Conservation (phyloP, 192 early-diverging fungal genomes). For the Coemansia brasiliensis region DNA sequence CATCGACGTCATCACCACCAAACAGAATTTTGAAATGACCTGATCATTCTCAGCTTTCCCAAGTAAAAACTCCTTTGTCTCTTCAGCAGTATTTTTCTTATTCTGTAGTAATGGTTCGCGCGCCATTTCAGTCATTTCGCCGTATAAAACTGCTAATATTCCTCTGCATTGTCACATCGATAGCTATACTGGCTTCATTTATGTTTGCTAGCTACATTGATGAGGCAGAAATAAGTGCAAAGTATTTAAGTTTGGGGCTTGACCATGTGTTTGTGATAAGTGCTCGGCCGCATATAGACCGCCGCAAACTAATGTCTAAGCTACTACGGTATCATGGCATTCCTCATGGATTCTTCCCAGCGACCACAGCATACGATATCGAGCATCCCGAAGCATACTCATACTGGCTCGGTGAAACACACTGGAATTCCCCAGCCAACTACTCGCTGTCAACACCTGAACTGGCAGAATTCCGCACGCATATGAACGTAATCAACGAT, state of each 20-base stretch:
- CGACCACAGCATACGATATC: slow-evolving; percentile 19
- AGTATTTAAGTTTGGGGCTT: slow-evolving; percentile 30
- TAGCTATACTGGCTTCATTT: slow-evolving; percentile 12
- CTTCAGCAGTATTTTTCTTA: no score
- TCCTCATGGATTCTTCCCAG: slow-evolving; percentile 25
- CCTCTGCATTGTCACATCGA: neutral
- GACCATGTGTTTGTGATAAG: slow-evolving; percentile 30
- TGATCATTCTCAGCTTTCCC: no score
- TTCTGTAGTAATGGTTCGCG: slow-evolving; percentile 13
- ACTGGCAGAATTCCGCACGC: slow-evolving; percentile 27
- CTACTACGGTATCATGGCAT: slow-evolving; percentile 34
- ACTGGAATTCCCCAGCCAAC: slow-evolving; percentile 16
- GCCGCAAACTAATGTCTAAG: slow-evolving; percentile 18
- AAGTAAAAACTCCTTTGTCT: no score
- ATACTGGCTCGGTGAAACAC: slow-evolving; percentile 28
- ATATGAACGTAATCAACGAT: slow-evolving; percentile 38
- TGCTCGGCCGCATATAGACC: slow-evolving; percentile 3
- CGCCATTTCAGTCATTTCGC: slow-evolving; percentile 13
- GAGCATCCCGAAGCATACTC: slow-evolving; percentile 21
- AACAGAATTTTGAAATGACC: no score
- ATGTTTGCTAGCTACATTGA: slow-evolving; percentile 46
- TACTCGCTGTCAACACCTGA: slow-evolving; percentile 10
- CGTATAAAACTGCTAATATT: slow-evolving; percentile 23
- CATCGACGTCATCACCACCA: no score
- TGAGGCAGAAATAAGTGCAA: slow-evolving; percentile 3